Base-by-base conservation (phyloP, 2,329 filamentous ascomycete genomes). In the Aspergillus neoniger region DNA sequence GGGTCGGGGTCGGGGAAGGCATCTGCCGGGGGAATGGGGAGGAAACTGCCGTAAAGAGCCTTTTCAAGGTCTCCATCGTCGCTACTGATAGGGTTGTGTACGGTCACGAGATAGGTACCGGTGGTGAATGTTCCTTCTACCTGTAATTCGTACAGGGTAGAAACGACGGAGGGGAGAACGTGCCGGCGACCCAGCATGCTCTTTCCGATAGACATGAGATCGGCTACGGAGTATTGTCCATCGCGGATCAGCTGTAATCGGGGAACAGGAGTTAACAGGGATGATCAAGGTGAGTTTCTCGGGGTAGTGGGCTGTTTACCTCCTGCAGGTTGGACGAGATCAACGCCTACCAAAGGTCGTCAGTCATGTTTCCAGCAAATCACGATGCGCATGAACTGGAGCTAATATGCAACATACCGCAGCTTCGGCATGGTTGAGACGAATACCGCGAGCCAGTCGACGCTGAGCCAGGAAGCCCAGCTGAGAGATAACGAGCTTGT, bases 401-500 rank as follows among this genome's bases (percentile, higher is more conserved):
- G 19, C 14, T 32, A 6, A 15, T 41, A 19, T 21, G 28, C 38
- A 57, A 70, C 72, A 54, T 78, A 95, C 91, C 67, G 87, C 88
- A 63, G 94, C 92, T 81, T 98, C 94, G 32, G 90, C 84, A 80
- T 96, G 92, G 74, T 98, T 98, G 69, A 98, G 81, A 74, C 88
- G 90, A 57, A 97, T 88, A 55, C 94, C 94, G 70, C 94, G 84
- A 32, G 94, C 94, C 67, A 98, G 87, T 62, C 94, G 87, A 65
- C 89, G 86, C 81, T 98, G 94, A 57, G 94, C 94, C 52, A 97
- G 85, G 67, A 90, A 85, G 69, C 94, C 94, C 63, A 96, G 82
- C 78, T 97, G 92, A 57, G 92, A 91, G 74, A 96, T 94, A 75
- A 90, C 85, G 78, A 98, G 91, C 87, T 98, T 98, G 83, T 98